Percentiles rank a stretch among this genome's conserved stretches.
These are phyloP conservation scores for Clarireedia monteithiana DNA, from an alignment of 2,329 filamentous ascomycete genomes.

Conservation along the genomic window DNA sequence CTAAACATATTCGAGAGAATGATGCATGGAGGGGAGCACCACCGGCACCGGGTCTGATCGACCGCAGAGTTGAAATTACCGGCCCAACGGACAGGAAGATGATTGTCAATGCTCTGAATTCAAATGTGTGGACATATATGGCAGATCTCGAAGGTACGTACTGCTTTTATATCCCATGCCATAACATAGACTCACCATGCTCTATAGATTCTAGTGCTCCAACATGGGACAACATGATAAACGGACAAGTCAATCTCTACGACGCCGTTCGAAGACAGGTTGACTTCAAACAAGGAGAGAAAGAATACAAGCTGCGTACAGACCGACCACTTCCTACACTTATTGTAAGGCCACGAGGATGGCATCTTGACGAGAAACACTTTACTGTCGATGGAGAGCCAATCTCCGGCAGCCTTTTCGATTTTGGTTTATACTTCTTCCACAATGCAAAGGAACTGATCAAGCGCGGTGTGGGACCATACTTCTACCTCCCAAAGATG, in stretches of 20 bases:
- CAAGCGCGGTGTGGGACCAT: conserved; percentile 77
- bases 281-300: conserved; percentile 91
- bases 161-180: conserved; percentile 21
- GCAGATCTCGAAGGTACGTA: conserved; percentile 86
- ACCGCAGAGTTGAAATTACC: conserved; percentile 93
- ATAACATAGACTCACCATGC: conserved; percentile 4
- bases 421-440: conserved; percentile 99
- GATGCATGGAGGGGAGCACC: conserved; percentile 87
- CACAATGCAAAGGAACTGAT: conserved; percentile 91
- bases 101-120: conserved; percentile 95
- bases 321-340: conserved; percentile 82
- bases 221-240: conserved; percentile 99
- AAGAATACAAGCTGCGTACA: conserved; percentile 95
- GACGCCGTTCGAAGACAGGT: conserved; percentile 90
- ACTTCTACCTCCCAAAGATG: conserved; percentile 98
- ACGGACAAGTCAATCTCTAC: conserved; percentile 95
- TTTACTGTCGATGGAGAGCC: conserved; percentile 92
- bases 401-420: conserved; percentile 86
- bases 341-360: conserved; percentile 89
- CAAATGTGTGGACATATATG: conserved; percentile 98
- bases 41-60: conserved; percentile 85
- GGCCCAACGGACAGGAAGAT: conserved; percentile 97
- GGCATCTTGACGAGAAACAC: conserved; percentile 98
- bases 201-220: conserved; percentile 82
- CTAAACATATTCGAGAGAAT: conserved; percentile 89